A percentile compares a stretch with the other conserved stretches of the same genome.
Conservation (phyloP, 129 eudicot species). For the carrot (Daucus carota) region DNA sequence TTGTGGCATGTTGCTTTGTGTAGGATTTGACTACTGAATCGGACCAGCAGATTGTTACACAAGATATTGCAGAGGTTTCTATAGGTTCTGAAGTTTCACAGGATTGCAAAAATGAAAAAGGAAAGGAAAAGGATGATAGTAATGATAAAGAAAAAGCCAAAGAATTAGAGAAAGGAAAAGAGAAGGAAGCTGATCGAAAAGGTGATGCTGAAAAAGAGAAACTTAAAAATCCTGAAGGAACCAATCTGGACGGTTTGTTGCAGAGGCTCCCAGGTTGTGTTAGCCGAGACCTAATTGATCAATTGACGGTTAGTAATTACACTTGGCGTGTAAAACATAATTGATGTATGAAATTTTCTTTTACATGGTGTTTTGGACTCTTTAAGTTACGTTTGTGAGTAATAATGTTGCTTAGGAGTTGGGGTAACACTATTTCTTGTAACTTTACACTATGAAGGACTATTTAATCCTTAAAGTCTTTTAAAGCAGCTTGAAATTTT, state of each 20-base stretch:
- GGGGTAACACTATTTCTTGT: neutral
- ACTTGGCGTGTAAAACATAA: neutral
- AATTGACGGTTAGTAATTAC: slow-evolving; percentile 52
- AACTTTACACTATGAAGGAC: neutral
- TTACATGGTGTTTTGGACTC: neutral
- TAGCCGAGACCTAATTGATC: slow-evolving; percentile 96
- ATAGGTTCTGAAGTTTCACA: slow-evolving; percentile 39
- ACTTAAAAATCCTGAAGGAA: slow-evolving; percentile 85
- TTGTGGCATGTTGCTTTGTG: slow-evolving; percentile 10
- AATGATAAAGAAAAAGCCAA: slow-evolving; percentile 49
- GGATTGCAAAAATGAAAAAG: slow-evolving; percentile 55
- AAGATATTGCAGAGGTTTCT: slow-evolving; percentile 50
- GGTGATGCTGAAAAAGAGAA: slow-evolving; percentile 78
- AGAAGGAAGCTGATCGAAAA: slow-evolving; percentile 57
- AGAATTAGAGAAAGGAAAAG: slow-evolving; percentile 70
- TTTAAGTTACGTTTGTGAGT: neutral
- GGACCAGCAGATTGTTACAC: slow-evolving; percentile 46
- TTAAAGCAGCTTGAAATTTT: neutral
- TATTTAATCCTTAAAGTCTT: neutral
- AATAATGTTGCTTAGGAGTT: neutral
- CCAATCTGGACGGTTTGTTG: slow-evolving; percentile 73
- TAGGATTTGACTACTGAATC: slow-evolving; percentile 59
- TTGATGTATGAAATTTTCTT: slow-evolving; percentile 1
- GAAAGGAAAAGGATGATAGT: slow-evolving; percentile 57
- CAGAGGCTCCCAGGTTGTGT: slow-evolving; percentile 95